Evolutionary conservation across 2,329 filamentous ascomycete species (phyloP), one percentile per base, ranked within the genome.

Genomic region (Ascochyta pisi): DNA sequence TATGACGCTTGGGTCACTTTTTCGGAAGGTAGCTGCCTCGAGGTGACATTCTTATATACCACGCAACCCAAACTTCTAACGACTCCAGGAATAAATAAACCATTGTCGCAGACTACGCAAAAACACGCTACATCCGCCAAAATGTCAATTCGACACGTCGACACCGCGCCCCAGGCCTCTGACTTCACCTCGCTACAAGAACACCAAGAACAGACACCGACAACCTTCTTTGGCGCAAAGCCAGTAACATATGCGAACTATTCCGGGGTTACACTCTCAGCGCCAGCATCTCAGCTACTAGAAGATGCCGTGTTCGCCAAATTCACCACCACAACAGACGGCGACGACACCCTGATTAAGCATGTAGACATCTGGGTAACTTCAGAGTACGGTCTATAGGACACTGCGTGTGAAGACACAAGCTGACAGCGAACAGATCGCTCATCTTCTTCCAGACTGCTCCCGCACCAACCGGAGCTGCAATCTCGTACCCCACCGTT

Each of bases 401-500:
- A n/a, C 1, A 9, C 19, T 10, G 37, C 2, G 7, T 3, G 1
- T 8, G 19, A 5, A 31, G 4, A 16, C 34, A 16, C 19, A 6
- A 33, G 22, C 57, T 65, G n/a, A 65, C 27, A 23, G 2, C 8
- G 0, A 3, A 2, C 49, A 70, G 67, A 84, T 83, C 65, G 78
- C 80, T 93, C 51, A 86, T 81, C 13, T 74, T 93, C 57, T 92
- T 86, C 78, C 88, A 87, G 62, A 74, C 47, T 16, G 43, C 78
- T 12, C 73, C 81, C 3, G 82, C 80, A 12, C 78, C 81, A 33
- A 82, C 78, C 16, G 90, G 90, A 60, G 76, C 91, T 40, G 82
- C 85, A 37, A 89, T 93, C 62, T 86, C 89, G 0, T 94, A 92
- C 74, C 89, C 87, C 3, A 79, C 85, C 58, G 90, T 94, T 71